phyloP scores from a whole-genome alignment of 345 rosid species.

The Anastatica hierochuntica region DNA sequence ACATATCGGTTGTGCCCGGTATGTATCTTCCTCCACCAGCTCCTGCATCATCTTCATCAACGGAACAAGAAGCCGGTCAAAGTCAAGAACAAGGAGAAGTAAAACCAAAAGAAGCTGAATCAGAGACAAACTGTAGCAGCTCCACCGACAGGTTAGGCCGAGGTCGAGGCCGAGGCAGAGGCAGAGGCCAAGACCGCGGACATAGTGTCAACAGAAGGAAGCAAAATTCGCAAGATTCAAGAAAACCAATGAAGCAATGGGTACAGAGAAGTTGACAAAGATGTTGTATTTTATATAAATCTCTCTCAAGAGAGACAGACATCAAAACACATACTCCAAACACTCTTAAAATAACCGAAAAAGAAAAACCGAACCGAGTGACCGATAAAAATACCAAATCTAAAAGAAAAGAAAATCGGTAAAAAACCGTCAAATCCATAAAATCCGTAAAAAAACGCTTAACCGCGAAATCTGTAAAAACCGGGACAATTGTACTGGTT shows the following conservation, averaged over 20 bases:
- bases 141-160: constrained; percentile 22
- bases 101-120: constrained; percentile 10
- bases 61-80: constrained; percentile 23
- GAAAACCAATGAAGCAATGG: constrained; percentile 19
- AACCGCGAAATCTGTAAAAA: too few relatives aligned
- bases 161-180: too few relatives aligned
- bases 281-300: not conserved
- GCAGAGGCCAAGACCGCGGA: not conserved
- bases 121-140: constrained; percentile 25
- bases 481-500: too few relatives aligned
- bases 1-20: constrained; percentile 52
- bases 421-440: too few relatives aligned
- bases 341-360: too few relatives aligned
- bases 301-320: not conserved
- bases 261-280: constrained; percentile 21
- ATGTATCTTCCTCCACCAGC: constrained; percentile 56
- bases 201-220: constrained; percentile 11
- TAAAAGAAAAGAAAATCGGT: too few relatives aligned
- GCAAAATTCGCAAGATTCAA: constrained; percentile 18
- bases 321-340: constrained; percentile 6
- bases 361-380: too few relatives aligned
- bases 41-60: constrained; percentile 16
- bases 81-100: constrained; percentile 29
- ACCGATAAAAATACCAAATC: too few relatives aligned
- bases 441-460: too few relatives aligned